Evolutionary conservation across 805 yeast species (phyloP).

Genomic region (Candida easanensis): DNA sequence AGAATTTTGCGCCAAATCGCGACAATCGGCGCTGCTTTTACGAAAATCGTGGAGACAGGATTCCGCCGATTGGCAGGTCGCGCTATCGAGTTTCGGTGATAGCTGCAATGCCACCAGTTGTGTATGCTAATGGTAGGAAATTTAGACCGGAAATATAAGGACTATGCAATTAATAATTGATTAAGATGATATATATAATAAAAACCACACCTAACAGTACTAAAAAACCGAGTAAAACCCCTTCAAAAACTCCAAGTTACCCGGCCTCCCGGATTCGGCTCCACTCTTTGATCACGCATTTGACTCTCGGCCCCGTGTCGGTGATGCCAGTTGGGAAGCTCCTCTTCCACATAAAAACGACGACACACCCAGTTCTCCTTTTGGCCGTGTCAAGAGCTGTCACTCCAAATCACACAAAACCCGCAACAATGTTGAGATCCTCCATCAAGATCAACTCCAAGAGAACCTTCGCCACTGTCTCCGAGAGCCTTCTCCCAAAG

Average conservation of each 20-base stretch:
- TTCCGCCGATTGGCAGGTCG: not conserved
- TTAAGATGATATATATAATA: too few species aligned
- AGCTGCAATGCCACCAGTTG: too few species aligned
- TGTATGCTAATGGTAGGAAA: too few species aligned
- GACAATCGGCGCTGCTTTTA: not conserved
- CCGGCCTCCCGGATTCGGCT: constrained; percentile 10
- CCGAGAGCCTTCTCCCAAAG: constrained; percentile 72
- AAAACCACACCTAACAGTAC: not conserved
- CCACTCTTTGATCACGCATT: constrained; percentile 10
- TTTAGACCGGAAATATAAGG: too few species aligned
- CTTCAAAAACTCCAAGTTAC: not conserved
- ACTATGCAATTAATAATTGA: too few species aligned
- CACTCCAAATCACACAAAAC: not conserved
- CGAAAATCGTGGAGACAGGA: too few species aligned
- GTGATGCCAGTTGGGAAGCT: not conserved
- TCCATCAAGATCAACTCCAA: constrained; percentile 28
- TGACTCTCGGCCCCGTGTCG: constrained; percentile 10
- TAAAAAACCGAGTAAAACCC: not conserved
- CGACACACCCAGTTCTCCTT: constrained; percentile 1
- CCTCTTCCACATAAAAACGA: constrained; percentile 1
- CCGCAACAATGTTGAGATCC: constrained; percentile 31
- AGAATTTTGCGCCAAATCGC: not conserved
- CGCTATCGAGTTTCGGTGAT: too few species aligned
- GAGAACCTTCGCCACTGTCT: constrained; percentile 51
- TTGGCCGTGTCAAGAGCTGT: not conserved